Evolutionary conservation across 73 alveolate genomes (phyloP), one percentile per base, ranked within the genome.

Genomic region (Breviolum minutum): DNA sequence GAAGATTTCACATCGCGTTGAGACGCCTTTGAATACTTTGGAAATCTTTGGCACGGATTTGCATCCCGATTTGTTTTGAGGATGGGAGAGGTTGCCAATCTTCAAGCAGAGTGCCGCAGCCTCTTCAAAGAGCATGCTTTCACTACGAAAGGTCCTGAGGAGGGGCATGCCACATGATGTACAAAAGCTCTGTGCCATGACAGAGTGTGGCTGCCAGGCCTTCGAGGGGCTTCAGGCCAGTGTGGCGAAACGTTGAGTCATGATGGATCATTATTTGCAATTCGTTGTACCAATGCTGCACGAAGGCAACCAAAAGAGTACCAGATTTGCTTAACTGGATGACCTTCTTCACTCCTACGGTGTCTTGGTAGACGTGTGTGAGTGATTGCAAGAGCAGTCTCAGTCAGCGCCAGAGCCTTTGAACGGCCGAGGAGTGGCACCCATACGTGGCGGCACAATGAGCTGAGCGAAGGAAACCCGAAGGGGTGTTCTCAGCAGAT

Each of bases 401-500:
- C 81, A 20, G 81, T 8, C 19, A 11, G 19, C 40, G 30, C 26
- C 81, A 8, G 40, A 24, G 48, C 22, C 40, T 17, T 40, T 81
- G 30, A 9, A 27, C 54, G 77, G 29, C 85, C 19, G n/a, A 92
- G 98, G 98, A 92, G 87, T 80, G 98, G 79, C 98, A 92, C 70
- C 98, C 98, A 29, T 92, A 92, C 80, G 98, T 92, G 91, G 98
- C 98, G 9, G 98, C 98, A 64, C 98, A 92, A 66, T 92, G 98
- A 92, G 91, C 94, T 83, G 76, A 83, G 76, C 7, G 32, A 68
- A 40, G 54, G 89, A 12, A 54, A 86, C 94, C 94, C 79, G 79
- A 86, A 86, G 94, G 94, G 94, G 94, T 63, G 63, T 63, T 19
- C 54, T 19, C 74, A 83, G 92, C 92, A 83, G 54, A 48, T 83